phyloP scores from a whole-genome alignment of 2,329 filamentous ascomycete genomes.

The Aspergillus japonicus region DNA sequence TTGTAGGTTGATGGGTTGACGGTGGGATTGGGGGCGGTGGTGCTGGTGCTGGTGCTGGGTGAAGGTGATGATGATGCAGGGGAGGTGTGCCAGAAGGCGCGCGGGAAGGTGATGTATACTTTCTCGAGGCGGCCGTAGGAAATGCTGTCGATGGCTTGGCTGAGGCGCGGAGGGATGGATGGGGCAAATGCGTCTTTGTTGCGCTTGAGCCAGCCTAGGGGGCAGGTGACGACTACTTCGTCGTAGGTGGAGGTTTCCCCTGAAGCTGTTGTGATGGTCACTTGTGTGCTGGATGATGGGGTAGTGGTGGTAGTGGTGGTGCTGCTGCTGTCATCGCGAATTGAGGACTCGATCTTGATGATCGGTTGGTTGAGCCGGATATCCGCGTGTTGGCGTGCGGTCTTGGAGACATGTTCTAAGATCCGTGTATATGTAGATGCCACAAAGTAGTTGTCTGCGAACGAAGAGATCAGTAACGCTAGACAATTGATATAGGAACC shows the following conservation, averaged over 20 bases:
- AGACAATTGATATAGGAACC: neutral
- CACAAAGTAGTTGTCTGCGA: slow-evolving; percentile 60
- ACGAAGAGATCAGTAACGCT: neutral
- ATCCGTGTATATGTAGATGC: slow-evolving; percentile 61
- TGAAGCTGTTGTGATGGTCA: slow-evolving; percentile 44
- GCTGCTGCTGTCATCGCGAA: slow-evolving; percentile 10
- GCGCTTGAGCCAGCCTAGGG: slow-evolving; percentile 55
- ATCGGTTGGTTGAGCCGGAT: slow-evolving; percentile 51
- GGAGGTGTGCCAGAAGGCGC: slow-evolving; percentile 69
- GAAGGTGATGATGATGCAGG: neutral
- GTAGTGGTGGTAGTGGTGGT: neutral
- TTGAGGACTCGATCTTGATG: slow-evolving; percentile 35
- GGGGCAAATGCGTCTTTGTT: slow-evolving; percentile 48
- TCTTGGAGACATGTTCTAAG: slow-evolving; percentile 52
- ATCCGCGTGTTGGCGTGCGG: slow-evolving; percentile 49
- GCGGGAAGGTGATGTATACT: slow-evolving; percentile 66
- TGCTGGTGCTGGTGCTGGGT: slow-evolving; percentile 4
- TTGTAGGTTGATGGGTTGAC: slow-evolving; percentile 7
- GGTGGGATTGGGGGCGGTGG: neutral
- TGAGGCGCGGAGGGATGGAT: slow-evolving; percentile 42
- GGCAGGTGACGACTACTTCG: slow-evolving; percentile 53
- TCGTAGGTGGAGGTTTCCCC: slow-evolving; percentile 46
- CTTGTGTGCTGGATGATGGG: slow-evolving; percentile 34
- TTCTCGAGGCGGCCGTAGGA: slow-evolving; percentile 50
- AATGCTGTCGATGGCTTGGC: slow-evolving; percentile 48